Conservation (phyloP, 2,329 filamentous ascomycete species). For the Arthroderma sp. region DNA sequence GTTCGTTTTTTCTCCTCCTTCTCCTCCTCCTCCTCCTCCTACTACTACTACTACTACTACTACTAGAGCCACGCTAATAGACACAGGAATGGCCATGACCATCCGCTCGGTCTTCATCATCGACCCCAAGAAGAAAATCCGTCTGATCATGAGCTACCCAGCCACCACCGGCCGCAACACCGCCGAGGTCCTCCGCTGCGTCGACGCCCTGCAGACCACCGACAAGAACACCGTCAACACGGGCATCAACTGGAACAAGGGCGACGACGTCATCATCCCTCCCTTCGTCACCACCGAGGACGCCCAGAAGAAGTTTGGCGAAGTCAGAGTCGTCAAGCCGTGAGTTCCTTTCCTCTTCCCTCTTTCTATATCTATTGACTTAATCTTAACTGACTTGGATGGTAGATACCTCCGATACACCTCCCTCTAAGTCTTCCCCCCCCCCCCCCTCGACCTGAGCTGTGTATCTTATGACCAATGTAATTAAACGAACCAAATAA, state of each 20-base stretch:
- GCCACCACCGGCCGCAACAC: constrained; percentile 80
- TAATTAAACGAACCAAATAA: background rate
- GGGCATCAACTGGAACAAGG: constrained; percentile 79
- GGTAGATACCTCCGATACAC: constrained; percentile 30
- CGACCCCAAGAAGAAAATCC: constrained; percentile 86
- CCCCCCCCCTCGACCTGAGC: no score
- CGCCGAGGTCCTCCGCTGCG: constrained; percentile 62
- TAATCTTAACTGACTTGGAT: background rate
- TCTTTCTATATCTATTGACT: background rate
- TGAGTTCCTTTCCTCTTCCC: constrained; percentile 24
- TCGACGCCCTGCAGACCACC: constrained; percentile 68
- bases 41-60: no score
- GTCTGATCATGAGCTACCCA: constrained; percentile 83
- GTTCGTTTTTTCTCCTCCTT: constrained; percentile 23
- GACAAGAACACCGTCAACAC: constrained; percentile 83
- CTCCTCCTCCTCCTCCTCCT: background rate
- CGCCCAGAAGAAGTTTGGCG: constrained; percentile 76
- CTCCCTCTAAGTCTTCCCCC: constrained; percentile 20
- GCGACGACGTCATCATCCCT: constrained; percentile 86
- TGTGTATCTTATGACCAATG: background rate
- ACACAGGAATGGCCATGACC: constrained; percentile 60
- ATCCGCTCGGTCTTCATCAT: constrained; percentile 93
- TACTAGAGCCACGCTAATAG: no score
- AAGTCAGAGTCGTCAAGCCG: constrained; percentile 51
- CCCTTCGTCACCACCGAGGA: constrained; percentile 70